Evolutionary conservation across 805 yeast species (phyloP), one percentile per base, ranked within the genome.

Genomic region (Vanderwaltozyma yarrowii): DNA sequence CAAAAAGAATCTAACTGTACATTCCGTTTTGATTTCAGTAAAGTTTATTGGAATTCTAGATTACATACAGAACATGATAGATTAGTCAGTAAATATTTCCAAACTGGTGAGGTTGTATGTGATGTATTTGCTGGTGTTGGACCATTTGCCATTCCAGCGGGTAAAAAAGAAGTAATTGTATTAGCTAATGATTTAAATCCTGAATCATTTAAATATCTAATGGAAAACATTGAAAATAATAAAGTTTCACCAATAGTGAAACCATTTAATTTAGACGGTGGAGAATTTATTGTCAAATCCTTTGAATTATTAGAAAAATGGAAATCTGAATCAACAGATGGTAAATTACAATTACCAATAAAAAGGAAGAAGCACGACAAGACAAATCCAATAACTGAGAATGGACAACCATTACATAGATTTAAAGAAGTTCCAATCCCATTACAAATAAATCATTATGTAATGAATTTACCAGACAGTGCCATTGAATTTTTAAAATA

Each of bases 111-210:
- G 42, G 82, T 86, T 6, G 82, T 94, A 0, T 85, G 86, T 51
- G 99, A 92, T 64, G 96, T 87, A 0, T 84, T 94, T 76, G 97
- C 96, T 1, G 99, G 99, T 33, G 97, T 92, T 2, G 99, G 99
- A 0, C 99, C 99, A 4, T 92, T 94, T 65, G 89, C 94, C 2
- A 76, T 92, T 1, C 99, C 99, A 0, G 95, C 96, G 0, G 97
- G 88, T 12, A 86, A 81, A 58, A 84, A 80, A 44, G 72, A 73
- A 13, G 81, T 78, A 10, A 57, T 88, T 37, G 94, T 85, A 0
- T 67, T 92, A 49, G 96, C 96, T 10, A 92, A 88, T 56, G 99
- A 92, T 58, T 67, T 92, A 56, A 92, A 92, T 53, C 97, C 96
- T 0, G 83, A 80, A 42, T 79, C 94, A 41, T 83, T 65, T 60